These are phyloP conservation scores for Dryas integrifolia DNA, from an alignment of 331 rosid species.

Conservation along the genomic window DNA sequence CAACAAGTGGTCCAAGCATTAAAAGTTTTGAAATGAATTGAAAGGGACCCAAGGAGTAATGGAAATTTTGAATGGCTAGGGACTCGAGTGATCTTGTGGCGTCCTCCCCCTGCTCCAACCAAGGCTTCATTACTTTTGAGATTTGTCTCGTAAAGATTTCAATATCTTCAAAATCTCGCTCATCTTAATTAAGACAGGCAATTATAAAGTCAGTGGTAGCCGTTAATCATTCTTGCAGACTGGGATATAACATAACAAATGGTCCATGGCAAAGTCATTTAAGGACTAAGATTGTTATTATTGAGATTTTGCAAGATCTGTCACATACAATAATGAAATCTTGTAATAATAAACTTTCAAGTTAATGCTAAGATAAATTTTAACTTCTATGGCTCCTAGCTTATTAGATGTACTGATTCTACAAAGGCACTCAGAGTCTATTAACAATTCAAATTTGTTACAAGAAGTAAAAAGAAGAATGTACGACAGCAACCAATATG, in stretches of 20 bases:
- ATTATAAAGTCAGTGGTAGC: neutral
- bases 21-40: neutral
- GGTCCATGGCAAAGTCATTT: no score
- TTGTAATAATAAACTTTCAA: neutral
- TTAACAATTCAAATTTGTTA: slow-evolving; percentile 30
- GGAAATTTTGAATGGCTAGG: neutral
- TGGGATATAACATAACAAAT: no score
- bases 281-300: neutral
- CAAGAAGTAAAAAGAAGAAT: slow-evolving; percentile 19
- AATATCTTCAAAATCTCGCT: neutral
- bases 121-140: no score
- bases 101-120: neutral
- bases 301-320: slow-evolving; percentile 1
- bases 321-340: neutral
- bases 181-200: neutral
- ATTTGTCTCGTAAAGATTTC: no score
- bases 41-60: neutral
- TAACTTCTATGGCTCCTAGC: neutral
- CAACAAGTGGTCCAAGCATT: neutral
- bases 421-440: slow-evolving; percentile 15
- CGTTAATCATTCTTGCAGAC: no score
- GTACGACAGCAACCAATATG: slow-evolving; percentile 17
- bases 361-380: neutral
- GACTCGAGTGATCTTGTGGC: neutral
- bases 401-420: slow-evolving; percentile 9